These are phyloP conservation scores for Kodamaea leandrae DNA, from an alignment of 805 yeast species.

Conservation along the genomic window DNA sequence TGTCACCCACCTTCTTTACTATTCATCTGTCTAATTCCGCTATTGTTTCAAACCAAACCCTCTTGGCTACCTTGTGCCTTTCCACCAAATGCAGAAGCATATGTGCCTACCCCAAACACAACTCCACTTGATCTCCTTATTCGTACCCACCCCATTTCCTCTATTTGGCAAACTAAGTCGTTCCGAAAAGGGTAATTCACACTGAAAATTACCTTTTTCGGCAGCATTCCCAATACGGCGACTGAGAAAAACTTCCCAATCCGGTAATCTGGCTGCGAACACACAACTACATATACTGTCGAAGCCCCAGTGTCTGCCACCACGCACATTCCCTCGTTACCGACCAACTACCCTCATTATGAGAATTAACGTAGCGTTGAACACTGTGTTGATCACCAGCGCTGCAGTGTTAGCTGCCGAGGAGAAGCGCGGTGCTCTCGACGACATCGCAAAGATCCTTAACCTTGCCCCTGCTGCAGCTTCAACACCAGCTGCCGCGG, in stretches of 20 bases:
- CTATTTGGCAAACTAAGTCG: not conserved
- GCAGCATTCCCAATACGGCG: slow-evolving; percentile 2
- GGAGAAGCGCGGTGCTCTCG: slow-evolving; percentile 13
- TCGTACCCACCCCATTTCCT: not conserved
- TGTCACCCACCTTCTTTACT: too few species aligned
- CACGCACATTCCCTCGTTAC: slow-evolving; percentile 9
- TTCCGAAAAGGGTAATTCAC: not conserved
- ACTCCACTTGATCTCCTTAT: not conserved
- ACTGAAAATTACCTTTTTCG: not conserved
- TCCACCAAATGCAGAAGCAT: not conserved
- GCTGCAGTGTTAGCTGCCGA: slow-evolving; percentile 20
- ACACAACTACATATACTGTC: slow-evolving; percentile 3
- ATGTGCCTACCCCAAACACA: not conserved
- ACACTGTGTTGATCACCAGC: slow-evolving; percentile 23
- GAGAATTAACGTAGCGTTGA: slow-evolving; percentile 25
- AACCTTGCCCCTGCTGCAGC: slow-evolving; percentile 1
- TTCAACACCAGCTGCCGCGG: slow-evolving; percentile 11
- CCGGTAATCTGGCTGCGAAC: slow-evolving; percentile 4
- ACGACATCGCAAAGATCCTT: not conserved
- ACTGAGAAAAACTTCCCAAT: slow-evolving; percentile 1
- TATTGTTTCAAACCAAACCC: too few species aligned
- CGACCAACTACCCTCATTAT: slow-evolving; percentile 15
- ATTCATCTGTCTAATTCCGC: too few species aligned
- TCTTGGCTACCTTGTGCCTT: too few species aligned
- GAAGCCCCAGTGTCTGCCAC: slow-evolving; percentile 1